Evolutionary conservation across 108 stramenopile genomes (phyloP).

Genomic region (Skeletonema marinoi): DNA sequence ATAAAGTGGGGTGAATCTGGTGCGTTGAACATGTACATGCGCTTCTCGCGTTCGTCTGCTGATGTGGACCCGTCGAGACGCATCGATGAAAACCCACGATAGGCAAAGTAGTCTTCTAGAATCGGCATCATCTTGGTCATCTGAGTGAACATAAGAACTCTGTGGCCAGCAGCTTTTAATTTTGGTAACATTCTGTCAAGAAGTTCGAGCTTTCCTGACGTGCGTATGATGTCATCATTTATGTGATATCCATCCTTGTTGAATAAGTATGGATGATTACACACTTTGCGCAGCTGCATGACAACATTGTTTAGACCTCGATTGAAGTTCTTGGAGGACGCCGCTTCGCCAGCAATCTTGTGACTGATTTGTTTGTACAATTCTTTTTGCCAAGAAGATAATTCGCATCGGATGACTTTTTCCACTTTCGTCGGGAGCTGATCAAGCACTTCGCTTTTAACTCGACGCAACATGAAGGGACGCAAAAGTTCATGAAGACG

Average conservation of each 20-base stretch:
- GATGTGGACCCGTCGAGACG: slow-evolving; percentile 98
- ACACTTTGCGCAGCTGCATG: slow-evolving; percentile 99
- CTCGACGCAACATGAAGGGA: slow-evolving; percentile 97
- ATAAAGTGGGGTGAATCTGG: slow-evolving; percentile 86
- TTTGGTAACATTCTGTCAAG: slow-evolving; percentile 90
- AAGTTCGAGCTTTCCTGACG: slow-evolving; percentile 84
- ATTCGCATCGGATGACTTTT: slow-evolving; percentile 90
- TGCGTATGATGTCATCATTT: slow-evolving; percentile 84
- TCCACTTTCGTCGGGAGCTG: slow-evolving; percentile 91
- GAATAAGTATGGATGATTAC: slow-evolving; percentile 99
- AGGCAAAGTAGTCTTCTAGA: slow-evolving; percentile 89
- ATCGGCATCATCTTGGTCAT: slow-evolving; percentile 97
- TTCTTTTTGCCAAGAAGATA: slow-evolving; percentile 92
- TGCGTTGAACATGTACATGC: slow-evolving; percentile 96
- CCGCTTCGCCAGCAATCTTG: slow-evolving; percentile 67
- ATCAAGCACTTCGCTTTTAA: slow-evolving; percentile 93
- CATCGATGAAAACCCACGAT: slow-evolving; percentile 90
- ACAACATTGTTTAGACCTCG: slow-evolving; percentile 91
- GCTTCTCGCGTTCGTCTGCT: slow-evolving; percentile 91
- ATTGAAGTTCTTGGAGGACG: slow-evolving; percentile 38
- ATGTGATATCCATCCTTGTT: slow-evolving; percentile 92
- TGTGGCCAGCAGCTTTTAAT: slow-evolving; percentile 84
- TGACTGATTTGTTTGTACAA: slow-evolving; percentile 87
- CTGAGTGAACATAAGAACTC: slow-evolving; percentile 97
- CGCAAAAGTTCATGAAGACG: slow-evolving; percentile 97